Evolutionary conservation across 2,329 filamentous ascomycete genomes (phyloP).

Genomic region (Monilinia aucupariae): DNA sequence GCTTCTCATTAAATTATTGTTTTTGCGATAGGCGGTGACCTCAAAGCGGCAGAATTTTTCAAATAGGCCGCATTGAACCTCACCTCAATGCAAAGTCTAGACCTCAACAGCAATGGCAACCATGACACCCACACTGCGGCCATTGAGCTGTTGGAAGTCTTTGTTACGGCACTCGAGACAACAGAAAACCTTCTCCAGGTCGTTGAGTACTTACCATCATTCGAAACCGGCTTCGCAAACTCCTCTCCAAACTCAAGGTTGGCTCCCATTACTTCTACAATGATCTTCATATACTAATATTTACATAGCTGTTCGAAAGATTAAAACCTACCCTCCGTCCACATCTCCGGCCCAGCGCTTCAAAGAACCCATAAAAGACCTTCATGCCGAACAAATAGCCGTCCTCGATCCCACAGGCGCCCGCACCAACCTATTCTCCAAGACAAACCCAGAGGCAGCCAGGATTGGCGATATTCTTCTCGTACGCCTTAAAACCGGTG

Average conservation of each 20-base stretch:
- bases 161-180: conserved; percentile 54
- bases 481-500: conserved; percentile 75
- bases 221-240: conserved; percentile 31
- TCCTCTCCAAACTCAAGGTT: conserved; percentile 18
- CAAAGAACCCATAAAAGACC: conserved; percentile 61
- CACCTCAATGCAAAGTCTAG: conserved; percentile 12
- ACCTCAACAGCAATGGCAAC: conserved; percentile 29
- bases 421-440: conserved; percentile 74
- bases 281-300: conserved; percentile 15
- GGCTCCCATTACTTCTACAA: conserved; percentile 19
- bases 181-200: conserved; percentile 42
- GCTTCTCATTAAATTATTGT: conserved; percentile 1
- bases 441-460: conserved; percentile 69
- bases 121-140: conserved; percentile 47
- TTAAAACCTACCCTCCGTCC: conserved; percentile 48
- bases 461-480: conserved; percentile 87
- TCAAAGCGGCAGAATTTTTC: conserved; percentile 22
- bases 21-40: conserved; percentile 13
- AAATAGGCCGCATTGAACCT: conserved; percentile 20
- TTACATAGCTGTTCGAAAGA: conserved; percentile 39
- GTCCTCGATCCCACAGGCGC: conserved; percentile 79
- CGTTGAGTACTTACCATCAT: conserved; percentile 46
- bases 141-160: conserved; percentile 65
- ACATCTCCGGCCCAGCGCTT: conserved; percentile 50
- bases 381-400: conserved; percentile 64